Evolutionary conservation across 345 rosid genomes (phyloP).

Genomic region (Dipteronia sinensis): DNA sequence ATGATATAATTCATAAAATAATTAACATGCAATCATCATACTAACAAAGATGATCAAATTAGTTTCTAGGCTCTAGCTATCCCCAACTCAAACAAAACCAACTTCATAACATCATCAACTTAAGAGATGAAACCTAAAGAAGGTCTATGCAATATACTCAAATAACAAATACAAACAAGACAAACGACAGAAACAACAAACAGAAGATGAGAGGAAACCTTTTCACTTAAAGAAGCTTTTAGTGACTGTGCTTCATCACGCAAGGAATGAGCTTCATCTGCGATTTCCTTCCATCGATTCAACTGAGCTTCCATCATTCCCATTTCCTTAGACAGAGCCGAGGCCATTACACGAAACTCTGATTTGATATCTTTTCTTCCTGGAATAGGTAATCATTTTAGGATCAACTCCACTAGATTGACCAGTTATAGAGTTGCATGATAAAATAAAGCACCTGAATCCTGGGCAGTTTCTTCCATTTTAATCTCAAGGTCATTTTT

Average conservation of each 20-base stretch:
- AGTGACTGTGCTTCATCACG: constrained; percentile 67
- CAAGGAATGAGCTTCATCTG: constrained; percentile 72
- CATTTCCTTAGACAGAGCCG: constrained; percentile 94
- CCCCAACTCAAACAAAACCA: too few species aligned
- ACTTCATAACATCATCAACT: neutral
- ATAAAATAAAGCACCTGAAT: constrained; percentile 58
- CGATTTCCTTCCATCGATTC: constrained; percentile 87
- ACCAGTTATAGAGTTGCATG: neutral
- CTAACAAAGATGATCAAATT: too few species aligned
- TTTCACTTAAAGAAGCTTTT: constrained; percentile 57
- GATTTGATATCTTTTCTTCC: constrained; percentile 85
- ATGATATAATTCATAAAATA: too few species aligned
- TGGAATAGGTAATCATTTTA: constrained; percentile 36
- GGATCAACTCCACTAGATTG: constrained; percentile 16
- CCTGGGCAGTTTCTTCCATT: constrained; percentile 82
- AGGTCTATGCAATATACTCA: neutral
- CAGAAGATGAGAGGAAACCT: constrained; percentile 44
- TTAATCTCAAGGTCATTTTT: constrained; percentile 86
- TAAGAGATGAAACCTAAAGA: neutral
- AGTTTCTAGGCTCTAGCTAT: too few species aligned
- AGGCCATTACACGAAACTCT: constrained; percentile 85
- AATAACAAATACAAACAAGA: neutral
- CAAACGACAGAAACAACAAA: neutral
- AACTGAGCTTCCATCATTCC: constrained; percentile 91
- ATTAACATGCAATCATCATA: too few species aligned